A percentile compares a stretch with the other conserved stretches of the same genome.
These are phyloP conservation scores for Albizia julibrissin DNA, from an alignment of 306 rosid species.

Conservation along the genomic window DNA sequence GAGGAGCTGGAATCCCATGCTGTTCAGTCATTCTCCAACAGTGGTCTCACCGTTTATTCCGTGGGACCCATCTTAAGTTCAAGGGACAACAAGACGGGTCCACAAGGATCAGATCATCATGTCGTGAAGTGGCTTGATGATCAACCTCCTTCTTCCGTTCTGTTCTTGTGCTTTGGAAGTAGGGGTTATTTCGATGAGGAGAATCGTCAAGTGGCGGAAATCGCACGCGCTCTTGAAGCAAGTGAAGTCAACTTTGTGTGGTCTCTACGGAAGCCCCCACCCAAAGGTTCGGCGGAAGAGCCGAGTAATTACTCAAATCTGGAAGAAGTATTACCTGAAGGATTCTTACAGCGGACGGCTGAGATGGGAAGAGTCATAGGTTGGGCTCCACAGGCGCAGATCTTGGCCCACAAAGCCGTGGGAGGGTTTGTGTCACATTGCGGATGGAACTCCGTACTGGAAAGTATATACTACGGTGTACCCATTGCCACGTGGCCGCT, in stretches of 20 bases:
- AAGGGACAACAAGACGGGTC: not conserved
- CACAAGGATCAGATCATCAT: not conserved
- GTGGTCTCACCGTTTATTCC: not conserved
- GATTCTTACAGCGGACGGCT: slow-evolving; percentile 43
- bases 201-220: not conserved
- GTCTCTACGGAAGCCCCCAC: slow-evolving; percentile 40
- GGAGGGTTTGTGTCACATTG: slow-evolving; percentile 48
- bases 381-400: slow-evolving; percentile 42
- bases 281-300: not conserved
- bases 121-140: not conserved
- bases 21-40: not conserved
- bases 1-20: not conserved
- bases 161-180: slow-evolving; percentile 37
- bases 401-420: slow-evolving; percentile 34
- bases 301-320: not conserved
- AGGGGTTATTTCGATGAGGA: not conserved
- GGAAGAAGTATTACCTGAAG: slow-evolving; percentile 6
- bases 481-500: not conserved
- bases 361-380: slow-evolving; percentile 33
- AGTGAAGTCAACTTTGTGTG: slow-evolving; percentile 19
- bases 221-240: not conserved
- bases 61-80: not conserved
- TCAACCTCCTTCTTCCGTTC: slow-evolving; percentile 19
- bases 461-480: not conserved
- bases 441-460: not conserved